Percentiles rank a stretch among this genome's conserved stretches.
These are phyloP conservation scores for Vaccinium corymbosum DNA, from an alignment of 148 eudicot species.

Conservation along the genomic window DNA sequence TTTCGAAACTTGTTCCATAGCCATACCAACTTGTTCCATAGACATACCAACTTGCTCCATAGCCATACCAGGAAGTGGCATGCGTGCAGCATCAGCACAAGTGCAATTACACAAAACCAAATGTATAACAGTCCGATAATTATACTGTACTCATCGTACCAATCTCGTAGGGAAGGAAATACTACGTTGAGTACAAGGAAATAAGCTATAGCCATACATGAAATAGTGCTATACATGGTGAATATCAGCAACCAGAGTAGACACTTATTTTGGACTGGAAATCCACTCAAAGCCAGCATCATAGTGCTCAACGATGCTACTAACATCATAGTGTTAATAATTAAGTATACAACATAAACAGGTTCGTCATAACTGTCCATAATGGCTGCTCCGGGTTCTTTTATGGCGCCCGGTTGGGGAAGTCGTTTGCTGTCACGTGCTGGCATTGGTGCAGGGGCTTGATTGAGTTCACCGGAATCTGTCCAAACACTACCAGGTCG, in stretches of 20 bases:
- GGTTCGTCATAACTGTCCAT: too few species aligned
- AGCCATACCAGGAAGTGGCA: neutral
- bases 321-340: neutral
- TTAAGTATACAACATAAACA: neutral
- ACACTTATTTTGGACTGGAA: neutral
- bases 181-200: rapidly evolving
- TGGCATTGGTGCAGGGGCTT: too few species aligned
- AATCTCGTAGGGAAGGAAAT: neutral
- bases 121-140: neutral
- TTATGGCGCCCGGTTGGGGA: too few species aligned
- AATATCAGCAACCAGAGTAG: neutral
- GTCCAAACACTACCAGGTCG: too few species aligned
- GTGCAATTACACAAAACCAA: neutral
- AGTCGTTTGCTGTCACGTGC: too few species aligned
- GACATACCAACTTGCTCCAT: too few species aligned
- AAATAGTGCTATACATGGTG: neutral
- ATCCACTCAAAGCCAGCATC: neutral
- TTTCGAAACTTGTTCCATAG: neutral
- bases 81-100: neutral
- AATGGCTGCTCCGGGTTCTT: too few species aligned
- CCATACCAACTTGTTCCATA: neutral
- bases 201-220: neutral
- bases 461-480: too few species aligned
- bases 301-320: neutral
- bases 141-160: too few species aligned